Percentiles rank a stretch among this genome's conserved stretches.
phyloP scores from a whole-genome alignment of 805 yeast genomes.

The Pichia eremophila region DNA sequence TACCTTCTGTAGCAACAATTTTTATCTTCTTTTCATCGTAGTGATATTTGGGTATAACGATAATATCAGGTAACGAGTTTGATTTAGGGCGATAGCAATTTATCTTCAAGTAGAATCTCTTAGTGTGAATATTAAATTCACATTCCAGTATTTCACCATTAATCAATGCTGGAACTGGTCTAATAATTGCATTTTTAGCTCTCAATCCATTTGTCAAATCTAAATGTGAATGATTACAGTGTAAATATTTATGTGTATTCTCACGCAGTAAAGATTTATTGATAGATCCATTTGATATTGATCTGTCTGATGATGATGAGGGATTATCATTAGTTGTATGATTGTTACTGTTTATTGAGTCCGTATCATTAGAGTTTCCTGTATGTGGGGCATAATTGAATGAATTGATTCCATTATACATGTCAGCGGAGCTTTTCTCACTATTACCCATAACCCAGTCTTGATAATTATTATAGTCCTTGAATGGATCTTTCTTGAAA shows the following conservation, averaged over 20 bases:
- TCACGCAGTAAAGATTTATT: neutral
- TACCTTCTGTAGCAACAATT: constrained; percentile 47
- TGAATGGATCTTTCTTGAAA: constrained; percentile 4
- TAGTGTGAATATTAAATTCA: constrained; percentile 47
- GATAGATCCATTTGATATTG: neutral
- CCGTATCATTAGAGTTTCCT: neutral
- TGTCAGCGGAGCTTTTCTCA: neutral
- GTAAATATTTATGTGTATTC: constrained; percentile 7
- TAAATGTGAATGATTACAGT: neutral
- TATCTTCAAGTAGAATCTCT: constrained; percentile 41
- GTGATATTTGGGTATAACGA: constrained; percentile 68
- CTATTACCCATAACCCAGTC: constrained; percentile 11
- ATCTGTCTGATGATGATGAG: neutral
- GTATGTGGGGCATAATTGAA: neutral
- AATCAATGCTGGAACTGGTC: constrained; percentile 67
- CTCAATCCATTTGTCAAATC: constrained; percentile 45
- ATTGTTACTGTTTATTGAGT: neutral
- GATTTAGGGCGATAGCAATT: constrained; percentile 4
- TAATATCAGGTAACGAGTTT: constrained; percentile 37
- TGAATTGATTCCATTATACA: too few relatives aligned
- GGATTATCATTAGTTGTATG: neutral
- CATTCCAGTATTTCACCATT: constrained; percentile 48
- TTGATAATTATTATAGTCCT: neutral
- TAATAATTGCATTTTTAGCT: constrained; percentile 61
- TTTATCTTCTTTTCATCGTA: constrained; percentile 35